These are phyloP conservation scores for Wickerhamiella azyma DNA, from an alignment of 805 yeast genomes.

Conservation along the genomic window DNA sequence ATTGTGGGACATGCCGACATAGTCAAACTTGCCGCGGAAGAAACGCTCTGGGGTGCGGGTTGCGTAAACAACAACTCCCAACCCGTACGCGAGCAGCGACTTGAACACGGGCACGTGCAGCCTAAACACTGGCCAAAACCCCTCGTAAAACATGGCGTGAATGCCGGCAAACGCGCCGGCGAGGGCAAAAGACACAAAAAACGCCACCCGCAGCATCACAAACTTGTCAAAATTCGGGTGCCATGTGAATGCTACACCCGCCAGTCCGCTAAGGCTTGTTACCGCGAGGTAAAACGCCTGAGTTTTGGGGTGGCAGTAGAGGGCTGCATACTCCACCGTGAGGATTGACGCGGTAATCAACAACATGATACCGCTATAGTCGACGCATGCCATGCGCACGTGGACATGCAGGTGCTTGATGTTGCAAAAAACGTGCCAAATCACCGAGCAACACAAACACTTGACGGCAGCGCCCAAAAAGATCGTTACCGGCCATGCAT, in stretches of 20 bases:
- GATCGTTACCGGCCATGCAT: slow-evolving; percentile 41
- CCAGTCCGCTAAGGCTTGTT: slow-evolving; percentile 51
- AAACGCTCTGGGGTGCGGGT: slow-evolving; percentile 81
- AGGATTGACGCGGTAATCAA: slow-evolving; percentile 80
- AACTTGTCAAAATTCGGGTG: slow-evolving; percentile 83
- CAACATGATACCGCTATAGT: slow-evolving; percentile 86
- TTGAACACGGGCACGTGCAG: slow-evolving; percentile 58
- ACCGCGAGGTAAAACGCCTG: slow-evolving; percentile 41
- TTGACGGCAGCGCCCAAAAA: slow-evolving; percentile 61
- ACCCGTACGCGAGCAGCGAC: slow-evolving; percentile 58
- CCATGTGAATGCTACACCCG: slow-evolving; percentile 79
- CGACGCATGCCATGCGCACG: slow-evolving; percentile 77
- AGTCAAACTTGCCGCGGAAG: slow-evolving; percentile 26
- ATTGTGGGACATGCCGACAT: slow-evolving; percentile 80
- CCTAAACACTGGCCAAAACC: slow-evolving; percentile 36
- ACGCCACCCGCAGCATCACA: slow-evolving; percentile 62
- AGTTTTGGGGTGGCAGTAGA: slow-evolving; percentile 43
- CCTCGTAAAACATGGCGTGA: slow-evolving; percentile 41
- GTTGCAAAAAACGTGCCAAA: slow-evolving; percentile 87
- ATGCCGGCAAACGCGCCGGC: slow-evolving; percentile 59
- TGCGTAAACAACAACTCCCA: slow-evolving; percentile 82
- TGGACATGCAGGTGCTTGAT: slow-evolving; percentile 51
- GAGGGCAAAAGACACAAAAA: slow-evolving; percentile 64
- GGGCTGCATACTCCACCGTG: slow-evolving; percentile 69
- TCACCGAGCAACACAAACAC: slow-evolving; percentile 63